A percentile compares a stretch with the other conserved stretches of the same genome.
Conservation (phyloP, 768 basidiomycete species). For the Russula sp. region DNA sequence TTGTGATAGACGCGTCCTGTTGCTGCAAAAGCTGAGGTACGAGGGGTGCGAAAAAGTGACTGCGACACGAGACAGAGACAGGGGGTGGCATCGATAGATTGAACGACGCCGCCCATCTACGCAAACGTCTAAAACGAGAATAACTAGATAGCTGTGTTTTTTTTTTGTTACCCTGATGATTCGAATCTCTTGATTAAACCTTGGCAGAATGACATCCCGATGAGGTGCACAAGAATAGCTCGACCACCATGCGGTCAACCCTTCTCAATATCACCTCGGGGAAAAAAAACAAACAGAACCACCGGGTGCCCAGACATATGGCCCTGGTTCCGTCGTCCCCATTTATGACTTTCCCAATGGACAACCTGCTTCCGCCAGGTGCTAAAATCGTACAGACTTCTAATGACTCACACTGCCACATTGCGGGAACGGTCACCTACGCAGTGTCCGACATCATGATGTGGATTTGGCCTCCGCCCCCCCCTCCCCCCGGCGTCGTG, state of each 20-base stretch:
- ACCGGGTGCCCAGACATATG: neutral
- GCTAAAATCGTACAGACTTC: neutral
- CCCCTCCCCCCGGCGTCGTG: neutral
- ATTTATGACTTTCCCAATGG: neutral
- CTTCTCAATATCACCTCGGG: too few relatives aligned
- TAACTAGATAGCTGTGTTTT: neutral
- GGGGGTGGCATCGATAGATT: neutral
- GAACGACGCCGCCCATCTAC: neutral
- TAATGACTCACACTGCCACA: neutral
- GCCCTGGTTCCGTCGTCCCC: neutral
- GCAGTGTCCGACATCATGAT: neutral
- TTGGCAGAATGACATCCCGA: neutral
- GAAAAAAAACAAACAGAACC: neutral
- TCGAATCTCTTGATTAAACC: neutral
- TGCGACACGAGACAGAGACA: neutral
- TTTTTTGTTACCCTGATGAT: neutral
- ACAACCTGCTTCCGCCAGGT: neutral
- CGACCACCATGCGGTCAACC: neutral
- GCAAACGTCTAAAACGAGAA: neutral
- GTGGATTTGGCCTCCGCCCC: neutral
- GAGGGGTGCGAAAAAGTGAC: neutral
- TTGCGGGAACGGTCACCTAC: neutral
- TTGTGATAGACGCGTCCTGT: neutral
- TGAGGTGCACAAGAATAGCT: neutral
- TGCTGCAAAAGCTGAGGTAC: too few relatives aligned